phyloP scores from a whole-genome alignment of 2,329 filamentous ascomycete species.

The Fusarium temperatum region DNA sequence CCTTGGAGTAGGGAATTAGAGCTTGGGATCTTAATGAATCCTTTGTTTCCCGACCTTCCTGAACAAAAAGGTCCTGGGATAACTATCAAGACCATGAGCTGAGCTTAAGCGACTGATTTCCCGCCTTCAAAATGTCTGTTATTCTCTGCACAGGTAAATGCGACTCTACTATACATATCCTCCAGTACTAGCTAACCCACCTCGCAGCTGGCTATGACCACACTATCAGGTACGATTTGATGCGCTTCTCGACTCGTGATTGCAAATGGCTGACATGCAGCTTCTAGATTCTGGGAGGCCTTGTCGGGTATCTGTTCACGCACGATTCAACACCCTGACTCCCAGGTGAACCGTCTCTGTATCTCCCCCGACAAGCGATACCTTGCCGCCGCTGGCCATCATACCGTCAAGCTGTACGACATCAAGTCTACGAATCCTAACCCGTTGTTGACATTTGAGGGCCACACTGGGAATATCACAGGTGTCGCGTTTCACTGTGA shows the following conservation, averaged over 20 bases:
- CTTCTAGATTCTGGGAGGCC: slow-evolving; percentile 91
- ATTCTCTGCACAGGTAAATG: slow-evolving; percentile 69
- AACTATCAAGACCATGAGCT: slow-evolving; percentile 39
- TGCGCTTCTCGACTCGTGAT: slow-evolving; percentile 8
- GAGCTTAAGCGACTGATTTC: slow-evolving; percentile 25
- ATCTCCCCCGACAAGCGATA: slow-evolving; percentile 98
- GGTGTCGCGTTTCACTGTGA: slow-evolving; percentile 98
- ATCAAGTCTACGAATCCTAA: slow-evolving; percentile 99
- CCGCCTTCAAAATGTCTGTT: slow-evolving; percentile 61
- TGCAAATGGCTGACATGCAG: slow-evolving; percentile 21
- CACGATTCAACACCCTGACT: slow-evolving; percentile 97
- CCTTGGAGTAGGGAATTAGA: slow-evolving; percentile 33
- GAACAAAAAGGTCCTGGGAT: slow-evolving; percentile 26
- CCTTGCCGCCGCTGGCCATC: slow-evolving; percentile 80
- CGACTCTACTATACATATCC: background rate
- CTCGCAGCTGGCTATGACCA: slow-evolving; percentile 67
- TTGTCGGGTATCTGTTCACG: slow-evolving; percentile 97
- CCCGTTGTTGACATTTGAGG: slow-evolving; percentile 91
- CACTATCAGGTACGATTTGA: slow-evolving; percentile 62
- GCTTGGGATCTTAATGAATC: slow-evolving; percentile 5
- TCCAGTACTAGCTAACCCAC: slow-evolving; percentile 32
- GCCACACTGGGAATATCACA: slow-evolving; percentile 94
- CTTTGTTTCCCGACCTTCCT: slow-evolving; percentile 3
- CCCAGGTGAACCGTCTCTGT: slow-evolving; percentile 96
- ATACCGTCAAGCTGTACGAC: slow-evolving; percentile 96